Evolutionary conservation across 352 stramenopile species (phyloP), one percentile per base, ranked within the genome.

Genomic region (Globisporangium splendens): DNA sequence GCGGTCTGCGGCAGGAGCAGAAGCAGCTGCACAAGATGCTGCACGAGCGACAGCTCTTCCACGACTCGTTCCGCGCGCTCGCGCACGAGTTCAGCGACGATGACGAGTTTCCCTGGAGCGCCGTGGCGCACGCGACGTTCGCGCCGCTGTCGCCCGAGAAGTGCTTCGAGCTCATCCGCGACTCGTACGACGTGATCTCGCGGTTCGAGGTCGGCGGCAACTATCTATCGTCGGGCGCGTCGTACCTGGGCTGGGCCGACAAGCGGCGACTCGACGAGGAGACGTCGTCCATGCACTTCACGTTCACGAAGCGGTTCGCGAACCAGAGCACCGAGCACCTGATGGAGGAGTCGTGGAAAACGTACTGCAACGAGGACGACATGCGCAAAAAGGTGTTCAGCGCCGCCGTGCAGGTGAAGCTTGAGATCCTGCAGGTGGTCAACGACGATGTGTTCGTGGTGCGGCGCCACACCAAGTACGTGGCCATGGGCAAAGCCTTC

Each of bases 241-340:
- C 63, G 17, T 60, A 79, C 46, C 69, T 88, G 47, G 77, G 80
- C 22, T 91, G 80, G 78, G 79, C 62, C n/a, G 78, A 88, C 58
- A 75, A 74, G 48, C 61, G 77, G 31, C 69, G 72, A 1, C 54
- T 86, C 38, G 75, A 79, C 46, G 54, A 75, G 5, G 63, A 71
- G 38, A 69, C 68, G 6, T 60, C 51, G 15, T 70, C 72, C 44
- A 85, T 88, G 75, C 63, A 87, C 31, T 88, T 87, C 39, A 76
- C 68, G 22, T 90, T 90, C 62, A 71, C 66, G 20, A 90, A 90
- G 62, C 3, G 33, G 10, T 82, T 83, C 41, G 53, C 61, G 21
- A 43, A 69, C 49, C 62, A 69, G 20, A 75, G 54, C 46, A 61
- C 62, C 28, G 64, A 77, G 47, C 28, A 54, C 11, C 43, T 87